A percentile compares a stretch with the other conserved stretches of the same genome.
Conservation (phyloP, 345 rosid species). For the Lumnitzera racemosa region DNA sequence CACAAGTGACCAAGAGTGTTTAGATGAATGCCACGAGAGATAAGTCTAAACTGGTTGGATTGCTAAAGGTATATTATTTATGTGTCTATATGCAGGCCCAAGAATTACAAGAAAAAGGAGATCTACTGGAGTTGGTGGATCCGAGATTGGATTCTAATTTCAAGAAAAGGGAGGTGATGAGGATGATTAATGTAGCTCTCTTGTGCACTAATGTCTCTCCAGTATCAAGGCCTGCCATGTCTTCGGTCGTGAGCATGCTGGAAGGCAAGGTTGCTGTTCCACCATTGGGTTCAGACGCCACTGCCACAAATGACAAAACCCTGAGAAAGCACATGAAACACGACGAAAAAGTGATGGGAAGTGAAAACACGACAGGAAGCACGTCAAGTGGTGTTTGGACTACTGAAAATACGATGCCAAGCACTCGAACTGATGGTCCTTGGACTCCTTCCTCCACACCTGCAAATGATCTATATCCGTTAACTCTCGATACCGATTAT, state of each 20-base stretch:
- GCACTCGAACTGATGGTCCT: neutral
- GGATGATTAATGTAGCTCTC: conserved; percentile 17
- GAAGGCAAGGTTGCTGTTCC: conserved; percentile 19
- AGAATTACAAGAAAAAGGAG: conserved; percentile 20
- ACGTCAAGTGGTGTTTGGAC: neutral
- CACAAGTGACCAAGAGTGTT: too few species aligned
- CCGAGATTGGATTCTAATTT: conserved; percentile 14
- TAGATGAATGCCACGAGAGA: too few species aligned
- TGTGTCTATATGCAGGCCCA: conserved; percentile 11
- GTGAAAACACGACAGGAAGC: neutral
- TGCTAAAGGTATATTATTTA: too few species aligned
- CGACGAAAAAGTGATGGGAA: neutral
- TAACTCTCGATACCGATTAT: conserved; percentile 2
- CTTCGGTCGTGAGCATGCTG: conserved; percentile 23
- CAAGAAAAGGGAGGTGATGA: conserved; percentile 15
- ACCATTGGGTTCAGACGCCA: neutral
- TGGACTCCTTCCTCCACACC: conserved; percentile 6
- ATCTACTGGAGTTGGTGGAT: conserved; percentile 22
- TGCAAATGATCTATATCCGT: conserved; percentile 12
- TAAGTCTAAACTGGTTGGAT: too few species aligned
- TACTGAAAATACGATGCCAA: neutral
- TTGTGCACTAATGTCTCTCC: conserved; percentile 21
- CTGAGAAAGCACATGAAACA: conserved; percentile 10
- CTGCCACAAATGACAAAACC: neutral
- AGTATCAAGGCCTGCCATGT: conserved; percentile 25